Conservation (phyloP, 176 grass and related monocot genomes). For the Rhynchospora pubera region DNA sequence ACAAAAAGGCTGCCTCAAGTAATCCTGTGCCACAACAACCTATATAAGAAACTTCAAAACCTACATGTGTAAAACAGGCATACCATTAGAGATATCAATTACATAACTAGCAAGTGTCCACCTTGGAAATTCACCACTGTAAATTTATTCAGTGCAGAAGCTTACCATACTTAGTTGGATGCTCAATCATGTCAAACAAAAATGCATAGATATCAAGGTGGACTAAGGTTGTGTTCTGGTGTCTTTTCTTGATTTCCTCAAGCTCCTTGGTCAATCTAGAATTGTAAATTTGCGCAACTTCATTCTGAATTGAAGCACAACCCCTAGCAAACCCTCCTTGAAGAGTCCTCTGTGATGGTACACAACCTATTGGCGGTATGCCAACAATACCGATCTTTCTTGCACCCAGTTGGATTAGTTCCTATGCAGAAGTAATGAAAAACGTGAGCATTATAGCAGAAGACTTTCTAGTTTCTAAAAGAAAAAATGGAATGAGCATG, state of each 20-base stretch:
- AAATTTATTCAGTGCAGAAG: background rate
- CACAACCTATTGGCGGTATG: slow-evolving; percentile 70
- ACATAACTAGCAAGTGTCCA: background rate
- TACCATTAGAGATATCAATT: background rate
- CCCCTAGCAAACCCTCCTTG: slow-evolving; percentile 22
- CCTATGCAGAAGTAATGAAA: background rate
- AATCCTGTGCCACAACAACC: slow-evolving; percentile 68
- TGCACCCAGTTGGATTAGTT: slow-evolving; percentile 42
- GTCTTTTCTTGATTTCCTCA: background rate
- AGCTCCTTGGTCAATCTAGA: slow-evolving; percentile 18
- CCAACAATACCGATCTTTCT: slow-evolving; percentile 47
- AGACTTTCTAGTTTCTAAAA: background rate
- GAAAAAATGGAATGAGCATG: background rate
- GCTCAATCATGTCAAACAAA: slow-evolving; percentile 52
- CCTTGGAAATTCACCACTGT: background rate
- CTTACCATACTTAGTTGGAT: slow-evolving; percentile 36
- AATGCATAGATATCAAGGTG: slow-evolving; percentile 54
- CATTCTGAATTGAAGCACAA: slow-evolving; percentile 41
- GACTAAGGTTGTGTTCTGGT: slow-evolving; percentile 21
- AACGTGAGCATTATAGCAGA: background rate
- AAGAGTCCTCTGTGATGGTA: slow-evolving; percentile 69
- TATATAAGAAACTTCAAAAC: slow-evolving; percentile 32
- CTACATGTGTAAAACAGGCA: background rate
- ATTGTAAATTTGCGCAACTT: slow-evolving; percentile 50
- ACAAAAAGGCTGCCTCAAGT: slow-evolving; percentile 47